Evolutionary conservation across 495 filamentous ascomycete genomes (phyloP).

Genomic region (Penicillium soppii): DNA sequence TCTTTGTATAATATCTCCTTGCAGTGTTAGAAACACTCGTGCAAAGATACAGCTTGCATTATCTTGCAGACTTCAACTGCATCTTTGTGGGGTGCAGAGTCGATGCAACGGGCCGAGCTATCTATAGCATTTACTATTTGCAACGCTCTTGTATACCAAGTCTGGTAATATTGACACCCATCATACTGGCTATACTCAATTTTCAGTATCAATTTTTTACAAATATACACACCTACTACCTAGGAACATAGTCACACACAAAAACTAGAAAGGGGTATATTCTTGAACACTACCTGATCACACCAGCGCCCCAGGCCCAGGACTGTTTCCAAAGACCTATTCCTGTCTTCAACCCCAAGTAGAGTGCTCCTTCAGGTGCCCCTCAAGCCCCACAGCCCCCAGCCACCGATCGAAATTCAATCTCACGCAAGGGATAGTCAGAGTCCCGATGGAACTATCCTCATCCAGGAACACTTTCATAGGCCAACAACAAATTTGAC

Average conservation of each 20-base stretch:
- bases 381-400: neutral
- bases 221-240: too few species aligned
- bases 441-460: conserved; percentile 12
- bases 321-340: neutral
- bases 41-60: conserved; percentile 9
- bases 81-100: conserved; percentile 17
- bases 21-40: neutral
- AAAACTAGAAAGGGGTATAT: too few species aligned
- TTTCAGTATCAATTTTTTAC: too few species aligned
- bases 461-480: conserved; percentile 5
- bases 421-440: conserved; percentile 25
- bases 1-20: neutral
- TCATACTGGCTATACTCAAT: too few species aligned
- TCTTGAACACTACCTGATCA: too few species aligned
- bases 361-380: neutral
- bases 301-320: too few species aligned
- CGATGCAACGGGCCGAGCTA: neutral
- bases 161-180: too few species aligned
- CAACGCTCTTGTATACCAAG: too few species aligned
- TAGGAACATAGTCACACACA: too few species aligned
- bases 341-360: neutral
- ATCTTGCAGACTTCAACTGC: conserved; percentile 14
- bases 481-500: conserved; percentile 8
- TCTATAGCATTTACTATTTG: neutral
- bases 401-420: conserved; percentile 7